Evolutionary conservation across 2,329 filamentous ascomycete genomes (phyloP), one percentile per base, ranked within the genome.

Genomic region (Aureobasidium leucospermi): DNA sequence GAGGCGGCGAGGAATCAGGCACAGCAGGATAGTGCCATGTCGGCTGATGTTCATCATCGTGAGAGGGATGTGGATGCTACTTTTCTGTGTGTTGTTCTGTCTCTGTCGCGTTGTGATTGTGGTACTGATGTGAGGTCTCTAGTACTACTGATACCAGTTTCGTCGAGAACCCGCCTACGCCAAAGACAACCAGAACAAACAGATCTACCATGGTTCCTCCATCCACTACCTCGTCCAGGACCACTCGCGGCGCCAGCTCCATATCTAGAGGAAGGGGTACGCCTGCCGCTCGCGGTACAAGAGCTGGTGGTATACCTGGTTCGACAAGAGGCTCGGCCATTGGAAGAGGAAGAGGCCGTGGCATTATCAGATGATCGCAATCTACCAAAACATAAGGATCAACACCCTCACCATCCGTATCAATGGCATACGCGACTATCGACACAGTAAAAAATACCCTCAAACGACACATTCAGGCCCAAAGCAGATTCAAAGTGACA

Each of bases 141-240:
- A 93, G 89, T 81, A 96, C 92, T 28, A 96, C 90, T 10, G 91
- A 96, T 69, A 95, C 88, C 6, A 90, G 89, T 1, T 96, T 96
- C 69, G 85, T 96, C 59, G 90, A 96, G 36, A 89, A 96, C 67
- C 92, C 91, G 7, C 81, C 81, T 3, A 75, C 73, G 4, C 81
- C 80, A 13, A 52, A 31, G 38, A 59, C 58, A 6, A 53, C n/a
- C 5, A n/a, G 46, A 2, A 15, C 72, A 4, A 72, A 69, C 61
- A 78, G 73, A 61, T 76, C 73, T 61, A 68, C 71, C 23, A 72
- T 70, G 13, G 71, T 73, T 13, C 71, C 69, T 28, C 47, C 62
- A 13, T 61, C 59, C 11, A 58, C 67, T 67, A 16, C 51, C 58
- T 59, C 49, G 55, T 45, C 58, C 42, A 57, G 61, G n/a, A 41